Base-by-base conservation (phyloP, 2,329 filamentous ascomycete species). In the Claviceps fusiformis region DNA sequence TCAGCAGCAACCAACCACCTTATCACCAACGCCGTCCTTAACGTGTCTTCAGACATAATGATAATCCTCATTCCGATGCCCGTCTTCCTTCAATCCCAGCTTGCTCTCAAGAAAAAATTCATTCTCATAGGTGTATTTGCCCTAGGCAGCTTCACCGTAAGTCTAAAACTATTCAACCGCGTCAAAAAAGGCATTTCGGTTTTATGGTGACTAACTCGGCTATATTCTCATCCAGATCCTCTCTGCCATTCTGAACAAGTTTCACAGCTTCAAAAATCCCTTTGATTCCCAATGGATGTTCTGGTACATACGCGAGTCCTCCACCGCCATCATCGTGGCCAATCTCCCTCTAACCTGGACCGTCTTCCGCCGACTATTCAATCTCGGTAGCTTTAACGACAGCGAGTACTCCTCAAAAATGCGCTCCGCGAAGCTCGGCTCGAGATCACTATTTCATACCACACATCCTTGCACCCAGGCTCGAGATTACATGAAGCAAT, bases 21-120 rank as follows among this genome's bases (percentile, higher is more conserved):
- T 11, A 81, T 82, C 52, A 76, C 77, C 17, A 80, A 83, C 56
- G 75, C 77, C 1, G 70, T 74, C 4, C 75, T 84, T 62, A 84
- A 85, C 60, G 76, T 83, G 51, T 75, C 76, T 2, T 81, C 79
- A 31, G 81, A 84, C 59, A 43, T 82, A 2, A 72, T 79, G 68
- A 82, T 85, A 62, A 75, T 84, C 33, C 62, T 72, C 3, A 75
- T 84, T 24, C 79, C 80, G 1, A 71, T 83, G 58, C 79, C 80
- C 2, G 59, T 77, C 31, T 70, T 83, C 31, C 59, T 77, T 11
- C 71, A 71, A 31, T 73, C 80, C 1, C 72, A 74, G 49, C 68
- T 83, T 2, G 67, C 72, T 6, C 45, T 69, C 1, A 77, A 73
- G 62, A 75, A 79, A 61, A 83, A 83, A 64, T 54, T 75, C 0